Conservation (phyloP, 345 rosid species). For the Salix caprea region DNA sequence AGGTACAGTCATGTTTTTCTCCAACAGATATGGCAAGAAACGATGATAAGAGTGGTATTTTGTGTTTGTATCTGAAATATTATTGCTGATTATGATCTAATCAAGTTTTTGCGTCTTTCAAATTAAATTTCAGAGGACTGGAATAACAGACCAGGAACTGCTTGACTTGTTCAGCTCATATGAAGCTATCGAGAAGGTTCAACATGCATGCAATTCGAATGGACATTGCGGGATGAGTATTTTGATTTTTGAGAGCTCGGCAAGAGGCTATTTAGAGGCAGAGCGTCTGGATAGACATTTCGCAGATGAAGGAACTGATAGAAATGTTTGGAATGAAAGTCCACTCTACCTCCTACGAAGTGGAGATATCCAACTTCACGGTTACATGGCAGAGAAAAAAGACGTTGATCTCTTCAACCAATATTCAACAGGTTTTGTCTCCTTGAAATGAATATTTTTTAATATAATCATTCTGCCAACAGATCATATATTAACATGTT, state of each 20-base stretch:
- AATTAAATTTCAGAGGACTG: slow-evolving; percentile 53
- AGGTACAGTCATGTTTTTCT: slow-evolving; percentile 35
- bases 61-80: background rate
- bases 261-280: slow-evolving; percentile 70
- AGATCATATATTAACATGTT: background rate
- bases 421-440: slow-evolving; percentile 49
- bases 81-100: background rate
- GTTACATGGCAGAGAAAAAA: slow-evolving; percentile 65
- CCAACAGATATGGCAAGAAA: background rate
- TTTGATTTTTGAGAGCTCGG: slow-evolving; percentile 64
- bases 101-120: background rate
- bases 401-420: slow-evolving; percentile 66
- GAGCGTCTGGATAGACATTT: slow-evolving; percentile 64
- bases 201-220: slow-evolving; percentile 66
- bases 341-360: slow-evolving; percentile 31
- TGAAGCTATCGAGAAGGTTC: slow-evolving; percentile 52
- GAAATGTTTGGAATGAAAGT: slow-evolving; percentile 49
- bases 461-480: no score
- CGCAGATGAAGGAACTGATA: slow-evolving; percentile 53
- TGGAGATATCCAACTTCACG: slow-evolving; percentile 69
- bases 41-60: background rate
- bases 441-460: background rate
- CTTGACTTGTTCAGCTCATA: slow-evolving; percentile 55
- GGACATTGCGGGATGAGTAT: slow-evolving; percentile 68
- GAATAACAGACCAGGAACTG: slow-evolving; percentile 79